Evolutionary conservation across 139 green algal genomes (phyloP).

Genomic region (Chlorella ohadii): DNA sequence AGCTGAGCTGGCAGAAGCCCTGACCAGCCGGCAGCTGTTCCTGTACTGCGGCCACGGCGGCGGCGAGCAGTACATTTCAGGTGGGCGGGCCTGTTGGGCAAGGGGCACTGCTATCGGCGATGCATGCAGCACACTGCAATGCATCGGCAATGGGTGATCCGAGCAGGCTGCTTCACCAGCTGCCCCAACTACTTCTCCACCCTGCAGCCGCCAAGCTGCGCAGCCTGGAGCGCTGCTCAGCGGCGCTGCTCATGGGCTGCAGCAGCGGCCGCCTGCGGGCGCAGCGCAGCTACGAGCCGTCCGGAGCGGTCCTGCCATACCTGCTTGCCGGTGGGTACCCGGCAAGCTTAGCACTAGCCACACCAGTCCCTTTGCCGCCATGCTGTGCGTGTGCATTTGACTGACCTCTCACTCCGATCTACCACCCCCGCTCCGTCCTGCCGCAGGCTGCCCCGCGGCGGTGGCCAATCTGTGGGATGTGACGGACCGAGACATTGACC

Average conservation of each 20-base stretch:
- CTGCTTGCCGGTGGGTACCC: constrained; percentile 69
- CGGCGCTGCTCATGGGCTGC: constrained; percentile 91
- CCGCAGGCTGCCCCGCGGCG: constrained; percentile 76
- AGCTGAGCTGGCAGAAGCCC: constrained; percentile 52
- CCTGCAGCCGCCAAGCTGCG: constrained; percentile 59
- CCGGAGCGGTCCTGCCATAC: constrained; percentile 79
- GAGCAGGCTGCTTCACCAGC: too few relatives aligned
- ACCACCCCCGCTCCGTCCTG: background rate
- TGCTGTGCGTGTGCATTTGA: background rate
- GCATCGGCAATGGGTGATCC: too few relatives aligned
- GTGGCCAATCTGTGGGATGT: constrained; percentile 97
- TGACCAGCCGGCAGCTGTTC: constrained; percentile 77
- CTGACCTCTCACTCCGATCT: too few relatives aligned
- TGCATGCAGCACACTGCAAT: too few relatives aligned
- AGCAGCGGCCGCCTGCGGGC: constrained; percentile 80
- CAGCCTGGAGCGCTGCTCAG: constrained; percentile 67
- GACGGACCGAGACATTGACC: constrained; percentile 96
- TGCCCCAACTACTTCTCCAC: too few relatives aligned
- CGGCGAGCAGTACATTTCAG: constrained; percentile 83
- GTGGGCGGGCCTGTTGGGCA: too few relatives aligned
- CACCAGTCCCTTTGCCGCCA: too few relatives aligned
- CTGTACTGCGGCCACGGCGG: constrained; percentile 94
- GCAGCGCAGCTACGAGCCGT: constrained; percentile 68
- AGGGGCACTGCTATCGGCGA: too few relatives aligned
- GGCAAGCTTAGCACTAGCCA: too few relatives aligned